phyloP scores from a whole-genome alignment of 805 yeast species.

The Wickerhamomyces bisporus region DNA sequence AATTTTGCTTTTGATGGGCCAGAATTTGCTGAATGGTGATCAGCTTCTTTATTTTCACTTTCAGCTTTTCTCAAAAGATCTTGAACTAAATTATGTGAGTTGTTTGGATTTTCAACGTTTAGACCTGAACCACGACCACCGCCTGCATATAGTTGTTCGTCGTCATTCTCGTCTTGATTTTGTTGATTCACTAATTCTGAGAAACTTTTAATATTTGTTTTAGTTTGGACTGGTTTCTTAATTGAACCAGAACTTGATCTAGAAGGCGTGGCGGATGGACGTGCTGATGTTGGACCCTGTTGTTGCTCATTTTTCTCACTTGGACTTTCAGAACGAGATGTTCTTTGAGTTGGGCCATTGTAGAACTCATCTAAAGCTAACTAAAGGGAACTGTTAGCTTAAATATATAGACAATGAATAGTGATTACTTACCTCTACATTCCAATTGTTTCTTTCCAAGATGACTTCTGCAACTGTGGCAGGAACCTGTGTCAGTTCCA shows the following conservation, averaged over 20 bases:
- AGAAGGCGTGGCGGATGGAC: background rate
- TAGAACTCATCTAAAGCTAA: slow-evolving; percentile 30
- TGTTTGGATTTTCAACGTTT: slow-evolving; percentile 68
- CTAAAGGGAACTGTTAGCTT: no score
- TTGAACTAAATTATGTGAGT: slow-evolving; percentile 40
- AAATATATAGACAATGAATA: no score
- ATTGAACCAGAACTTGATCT: slow-evolving; percentile 1
- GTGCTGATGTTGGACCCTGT: slow-evolving; percentile 1
- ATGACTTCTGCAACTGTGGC: slow-evolving; percentile 16
- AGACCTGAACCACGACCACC: slow-evolving; percentile 70
- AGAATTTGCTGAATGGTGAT: no score
- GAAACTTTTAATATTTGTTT: slow-evolving; percentile 30
- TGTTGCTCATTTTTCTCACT: slow-evolving; percentile 2
- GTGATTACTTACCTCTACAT: slow-evolving; percentile 14
- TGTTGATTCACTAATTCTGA: slow-evolving; percentile 33
- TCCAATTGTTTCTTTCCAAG: slow-evolving; percentile 25
- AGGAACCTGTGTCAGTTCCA: slow-evolving; percentile 18
- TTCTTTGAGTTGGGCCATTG: slow-evolving; percentile 18
- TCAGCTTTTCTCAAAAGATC: slow-evolving; percentile 66
- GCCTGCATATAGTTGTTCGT: slow-evolving; percentile 59
- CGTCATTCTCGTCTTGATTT: slow-evolving; percentile 42
- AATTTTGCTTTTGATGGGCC: no score
- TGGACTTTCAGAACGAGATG: slow-evolving; percentile 7
- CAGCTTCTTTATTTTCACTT: slow-evolving; percentile 53
- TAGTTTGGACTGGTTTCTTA: slow-evolving; percentile 16